Conservation (phyloP, 352 stramenopile species). For the Globisporangium takayamanum region DNA sequence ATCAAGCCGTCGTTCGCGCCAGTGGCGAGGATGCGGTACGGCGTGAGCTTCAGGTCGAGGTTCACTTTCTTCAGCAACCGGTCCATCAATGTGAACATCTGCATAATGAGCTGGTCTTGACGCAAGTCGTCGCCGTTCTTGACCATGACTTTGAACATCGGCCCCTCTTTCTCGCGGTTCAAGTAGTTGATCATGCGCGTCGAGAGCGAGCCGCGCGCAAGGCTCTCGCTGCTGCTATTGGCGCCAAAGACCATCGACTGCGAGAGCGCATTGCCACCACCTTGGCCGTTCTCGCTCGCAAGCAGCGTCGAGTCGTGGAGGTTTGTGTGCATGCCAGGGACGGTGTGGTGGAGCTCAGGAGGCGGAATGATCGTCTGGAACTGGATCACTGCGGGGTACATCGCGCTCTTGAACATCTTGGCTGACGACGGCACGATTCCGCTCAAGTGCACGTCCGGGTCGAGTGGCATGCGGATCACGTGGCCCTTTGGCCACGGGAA, state of each 20-base stretch:
- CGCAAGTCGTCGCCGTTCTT: conserved; percentile 99
- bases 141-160: conserved; percentile 97
- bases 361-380: conserved; percentile 85
- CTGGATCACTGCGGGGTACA: conserved; percentile 96
- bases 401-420: conserved; percentile 97
- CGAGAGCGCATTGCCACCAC: conserved; percentile 17
- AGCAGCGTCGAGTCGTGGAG: conserved; percentile 8
- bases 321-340: conserved; percentile 9
- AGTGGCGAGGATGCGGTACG: conserved; percentile 91
- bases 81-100: conserved; percentile 99
- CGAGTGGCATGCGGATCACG: conserved; percentile 83
- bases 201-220: conserved; percentile 65
- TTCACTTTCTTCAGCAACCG: conserved; percentile 98
- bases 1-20: conserved; percentile 92
- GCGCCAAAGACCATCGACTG: conserved; percentile 46
- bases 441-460: conserved; percentile 79
- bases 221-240: conserved; percentile 29
- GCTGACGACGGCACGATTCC: conserved; percentile 88
- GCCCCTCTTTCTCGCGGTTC: conserved; percentile 76
- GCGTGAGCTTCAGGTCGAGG: conserved; percentile 96
- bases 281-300: conserved; percentile 3
- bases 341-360: conserved; percentile 23
- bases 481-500: conserved; percentile 70
- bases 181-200: conserved; percentile 71
- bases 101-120: conserved; percentile 99